phyloP scores from a whole-genome alignment of 345 rosid genomes.

The Eucalyptus marginata region DNA sequence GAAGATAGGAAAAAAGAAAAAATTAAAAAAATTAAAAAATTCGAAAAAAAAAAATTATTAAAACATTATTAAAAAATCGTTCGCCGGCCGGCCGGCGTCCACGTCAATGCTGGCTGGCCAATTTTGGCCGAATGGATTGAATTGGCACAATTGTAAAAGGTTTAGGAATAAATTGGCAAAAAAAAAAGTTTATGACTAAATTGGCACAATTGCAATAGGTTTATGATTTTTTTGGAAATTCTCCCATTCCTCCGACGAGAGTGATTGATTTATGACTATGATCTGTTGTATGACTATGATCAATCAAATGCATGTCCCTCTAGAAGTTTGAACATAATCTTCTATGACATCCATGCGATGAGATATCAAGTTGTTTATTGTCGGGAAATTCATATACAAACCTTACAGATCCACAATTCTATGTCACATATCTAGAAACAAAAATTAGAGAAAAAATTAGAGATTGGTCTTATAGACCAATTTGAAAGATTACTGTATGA shows the following conservation, averaged over 20 bases:
- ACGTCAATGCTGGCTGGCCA: too few relatives aligned
- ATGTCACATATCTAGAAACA: neutral
- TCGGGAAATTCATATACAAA: neutral
- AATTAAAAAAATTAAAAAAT: too few relatives aligned
- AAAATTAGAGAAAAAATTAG: neutral
- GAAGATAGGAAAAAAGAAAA: too few relatives aligned
- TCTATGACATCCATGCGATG: accelerated
- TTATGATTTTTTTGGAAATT: too few relatives aligned
- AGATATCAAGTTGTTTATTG: neutral
- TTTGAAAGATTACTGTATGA: neutral
- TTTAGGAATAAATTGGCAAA: too few relatives aligned
- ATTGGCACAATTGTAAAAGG: too few relatives aligned
- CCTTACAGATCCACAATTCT: neutral
- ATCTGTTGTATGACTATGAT: neutral
- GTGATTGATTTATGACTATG: neutral
- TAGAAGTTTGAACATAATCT: neutral
- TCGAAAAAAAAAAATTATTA: too few relatives aligned
- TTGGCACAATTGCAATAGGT: too few relatives aligned
- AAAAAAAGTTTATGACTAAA: too few relatives aligned
- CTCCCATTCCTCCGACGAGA: neutral
- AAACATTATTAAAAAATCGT: too few relatives aligned
- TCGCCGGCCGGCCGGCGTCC: too few relatives aligned
- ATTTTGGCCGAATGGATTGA: too few relatives aligned
- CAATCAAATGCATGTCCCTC: neutral
- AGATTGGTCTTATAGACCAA: neutral